phyloP scores from a whole-genome alignment of 495 filamentous ascomycete genomes.

The Tuber borchii region DNA sequence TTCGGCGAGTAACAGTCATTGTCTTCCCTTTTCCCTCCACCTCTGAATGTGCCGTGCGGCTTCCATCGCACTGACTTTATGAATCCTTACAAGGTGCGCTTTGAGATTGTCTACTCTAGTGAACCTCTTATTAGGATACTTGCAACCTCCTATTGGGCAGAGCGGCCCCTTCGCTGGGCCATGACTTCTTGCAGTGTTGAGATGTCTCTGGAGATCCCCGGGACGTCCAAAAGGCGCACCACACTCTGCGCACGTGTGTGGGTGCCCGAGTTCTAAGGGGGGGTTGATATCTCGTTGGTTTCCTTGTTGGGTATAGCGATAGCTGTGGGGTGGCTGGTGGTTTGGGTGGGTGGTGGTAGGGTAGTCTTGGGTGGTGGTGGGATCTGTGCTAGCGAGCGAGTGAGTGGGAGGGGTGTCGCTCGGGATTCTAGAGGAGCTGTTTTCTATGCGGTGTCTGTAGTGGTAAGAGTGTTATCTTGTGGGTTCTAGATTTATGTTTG shows the following conservation, averaged over 20 bases:
- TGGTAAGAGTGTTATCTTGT: neutral
- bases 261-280: neutral
- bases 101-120: neutral
- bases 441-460: neutral
- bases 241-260: neutral
- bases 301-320: neutral
- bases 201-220: neutral
- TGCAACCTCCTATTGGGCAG: neutral
- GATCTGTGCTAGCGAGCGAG: neutral
- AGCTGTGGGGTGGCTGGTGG: neutral
- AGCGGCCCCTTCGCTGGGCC: neutral
- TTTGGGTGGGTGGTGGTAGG: neutral
- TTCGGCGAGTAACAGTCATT: neutral
- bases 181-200: neutral
- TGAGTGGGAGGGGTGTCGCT: neutral
- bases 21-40: neutral
- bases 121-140: neutral
- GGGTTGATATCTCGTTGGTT: neutral
- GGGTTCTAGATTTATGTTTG: neutral
- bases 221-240: neutral
- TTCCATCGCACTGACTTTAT: neutral
- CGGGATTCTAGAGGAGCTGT: neutral
- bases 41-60: neutral
- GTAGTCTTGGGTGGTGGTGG: neutral
- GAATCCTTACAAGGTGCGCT: neutral